phyloP scores from a whole-genome alignment of 1,139 yeast genomes.

The Hyphopichia pseudoburtonii region DNA sequence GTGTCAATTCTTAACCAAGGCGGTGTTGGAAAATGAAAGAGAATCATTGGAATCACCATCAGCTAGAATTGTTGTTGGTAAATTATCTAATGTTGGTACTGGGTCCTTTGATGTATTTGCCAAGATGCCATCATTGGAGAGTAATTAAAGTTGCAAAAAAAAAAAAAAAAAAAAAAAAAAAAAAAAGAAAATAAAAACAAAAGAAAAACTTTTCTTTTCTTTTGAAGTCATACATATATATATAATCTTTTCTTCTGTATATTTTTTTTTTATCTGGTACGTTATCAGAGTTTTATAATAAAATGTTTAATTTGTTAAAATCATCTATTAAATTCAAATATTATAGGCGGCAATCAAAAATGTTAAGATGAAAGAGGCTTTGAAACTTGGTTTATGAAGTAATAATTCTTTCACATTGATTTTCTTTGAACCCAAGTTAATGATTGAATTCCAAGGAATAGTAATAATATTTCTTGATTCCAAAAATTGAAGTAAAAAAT shows the following conservation, averaged over 20 bases:
- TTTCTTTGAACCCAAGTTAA: conserved; percentile 45
- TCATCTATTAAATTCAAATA: conserved; percentile 25
- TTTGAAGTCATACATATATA: neutral
- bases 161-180: conserved; percentile 1
- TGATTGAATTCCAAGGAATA: conserved; percentile 47
- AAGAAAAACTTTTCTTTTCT: too few species aligned
- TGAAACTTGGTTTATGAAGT: conserved; percentile 65
- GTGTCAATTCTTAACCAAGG: conserved; percentile 94
- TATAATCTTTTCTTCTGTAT: conserved; percentile 1
- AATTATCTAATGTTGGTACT: conserved; percentile 89
- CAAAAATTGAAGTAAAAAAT: conserved; percentile 57
- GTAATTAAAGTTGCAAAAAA: conserved; percentile 3
- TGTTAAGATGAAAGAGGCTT: conserved; percentile 56
- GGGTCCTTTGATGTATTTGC: conserved; percentile 91
- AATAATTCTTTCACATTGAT: conserved; percentile 54
- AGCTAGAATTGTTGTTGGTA: conserved; percentile 93
- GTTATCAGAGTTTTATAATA: neutral
- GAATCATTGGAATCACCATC: conserved; percentile 92
- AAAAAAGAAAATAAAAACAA: too few species aligned
- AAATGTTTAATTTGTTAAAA: too few species aligned
- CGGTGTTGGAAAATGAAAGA: conserved; percentile 88
- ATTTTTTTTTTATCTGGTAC: neutral
- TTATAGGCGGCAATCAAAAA: conserved; percentile 67
- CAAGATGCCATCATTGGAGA: conserved; percentile 43
- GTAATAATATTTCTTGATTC: conserved; percentile 56